phyloP scores from a whole-genome alignment of 208 protist species.

The Leishmania amazonensis region DNA sequence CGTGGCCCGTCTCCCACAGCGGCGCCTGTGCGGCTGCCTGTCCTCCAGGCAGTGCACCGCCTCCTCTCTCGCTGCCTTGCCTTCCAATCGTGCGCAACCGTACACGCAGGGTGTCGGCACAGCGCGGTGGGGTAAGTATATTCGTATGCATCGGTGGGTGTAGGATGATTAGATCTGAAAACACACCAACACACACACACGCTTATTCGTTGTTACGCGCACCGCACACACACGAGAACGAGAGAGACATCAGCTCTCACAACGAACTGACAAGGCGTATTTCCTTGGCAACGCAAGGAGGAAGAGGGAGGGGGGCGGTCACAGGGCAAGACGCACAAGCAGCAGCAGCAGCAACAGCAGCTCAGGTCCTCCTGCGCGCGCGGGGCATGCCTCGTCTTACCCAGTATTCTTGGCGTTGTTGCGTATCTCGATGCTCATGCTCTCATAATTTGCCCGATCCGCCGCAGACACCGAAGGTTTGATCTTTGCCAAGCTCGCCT shows the following conservation, averaged over 20 bases:
- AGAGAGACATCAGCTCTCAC: not conserved
- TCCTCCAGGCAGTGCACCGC: not conserved
- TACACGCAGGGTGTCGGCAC: not conserved
- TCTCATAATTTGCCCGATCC: slow-evolving; percentile 79
- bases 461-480: slow-evolving; percentile 79
- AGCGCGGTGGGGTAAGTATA: not conserved
- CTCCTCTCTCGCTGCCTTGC: not conserved
- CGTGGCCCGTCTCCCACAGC: not conserved
- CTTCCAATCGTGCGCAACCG: not conserved
- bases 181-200: not conserved
- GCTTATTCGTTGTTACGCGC: not conserved
- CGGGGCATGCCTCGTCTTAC: not conserved
- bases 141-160: not conserved
- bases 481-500: slow-evolving; percentile 63
- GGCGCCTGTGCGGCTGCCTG: not conserved
- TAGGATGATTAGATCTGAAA: not conserved
- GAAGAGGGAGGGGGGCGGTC: not conserved
- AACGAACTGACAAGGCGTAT: not conserved
- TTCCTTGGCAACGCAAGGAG: not conserved
- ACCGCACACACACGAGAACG: not conserved
- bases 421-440: slow-evolving; percentile 43
- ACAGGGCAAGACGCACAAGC: not conserved
- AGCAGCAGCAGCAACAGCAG: not conserved
- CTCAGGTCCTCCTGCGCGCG: not conserved
- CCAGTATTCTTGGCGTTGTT: slow-evolving; percentile 35